Evolutionary conservation across 805 yeast species (phyloP), one percentile per base, ranked within the genome.

Genomic region (Sugiyamaella lignohabitans): DNA sequence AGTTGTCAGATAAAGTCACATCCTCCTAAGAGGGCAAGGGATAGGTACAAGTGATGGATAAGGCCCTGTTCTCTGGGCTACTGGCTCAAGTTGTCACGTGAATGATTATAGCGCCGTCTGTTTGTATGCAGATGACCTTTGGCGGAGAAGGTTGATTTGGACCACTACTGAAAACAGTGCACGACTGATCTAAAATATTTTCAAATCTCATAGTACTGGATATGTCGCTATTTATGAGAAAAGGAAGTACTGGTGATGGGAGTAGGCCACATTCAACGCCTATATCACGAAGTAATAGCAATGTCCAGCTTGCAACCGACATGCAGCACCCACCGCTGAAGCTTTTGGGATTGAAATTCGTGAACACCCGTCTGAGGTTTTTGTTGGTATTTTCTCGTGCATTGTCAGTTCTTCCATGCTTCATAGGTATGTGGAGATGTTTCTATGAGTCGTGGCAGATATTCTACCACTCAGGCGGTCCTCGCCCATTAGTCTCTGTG

Each of bases 311-410:
- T 8, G 24, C 49, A 20, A 41, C 44, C 36, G 45, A 38, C n/a
- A 35, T 35, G 38, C 16, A 30, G 17, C 53, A 51, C 24, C 59
- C 58, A 14, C 62, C 62, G 1, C 46, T 79, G 40, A 84, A 84
- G 59, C 69, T 73, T 24, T 62, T 85, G 19, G 91, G 94, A 0
- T 69, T 87, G 48, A 79, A 78, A 53, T 78, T 86, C 53, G 67
- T 87, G 51, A 82, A 82, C 49, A 85, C 93, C 1, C 73, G 79
- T 51, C 88, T 86, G 56, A 93, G 86, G 60, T 73, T 84, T 49
- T 73, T 83, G 3, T 71, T 87, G 50, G 88, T 93, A 0, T 64
- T 80, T n/a, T 82, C 91, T 54, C 71, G 95, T 41, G 57, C 48
- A 51, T 68, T 86, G 23, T 85, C 94, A 1, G 68, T 88, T 3